These are phyloP conservation scores for Fomitopsis serialis DNA, from an alignment of 768 basidiomycete genomes.

Conservation along the genomic window DNA sequence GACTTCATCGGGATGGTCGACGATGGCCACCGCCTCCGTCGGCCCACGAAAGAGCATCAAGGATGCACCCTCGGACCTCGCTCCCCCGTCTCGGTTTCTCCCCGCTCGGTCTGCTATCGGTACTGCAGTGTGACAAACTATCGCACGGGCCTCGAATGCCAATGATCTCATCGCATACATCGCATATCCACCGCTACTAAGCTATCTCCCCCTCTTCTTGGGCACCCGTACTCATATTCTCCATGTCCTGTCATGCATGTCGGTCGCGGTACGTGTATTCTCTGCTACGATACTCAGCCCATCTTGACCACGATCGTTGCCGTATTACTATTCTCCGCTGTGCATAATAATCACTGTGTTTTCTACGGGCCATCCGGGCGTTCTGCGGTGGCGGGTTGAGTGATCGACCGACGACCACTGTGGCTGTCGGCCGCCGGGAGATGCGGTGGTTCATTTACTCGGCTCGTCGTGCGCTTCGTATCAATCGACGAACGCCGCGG, in stretches of 20 bases:
- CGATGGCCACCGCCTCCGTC: too few relatives aligned
- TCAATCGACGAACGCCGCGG: too few relatives aligned
- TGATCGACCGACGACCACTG: too few relatives aligned
- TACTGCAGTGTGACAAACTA: neutral
- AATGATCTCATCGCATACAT: slow-evolving; percentile 3
- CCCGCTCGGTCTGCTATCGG: neutral
- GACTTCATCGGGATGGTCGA: neutral
- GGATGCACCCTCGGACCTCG: neutral
- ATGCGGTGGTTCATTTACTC: too few relatives aligned
- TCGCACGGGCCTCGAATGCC: neutral
- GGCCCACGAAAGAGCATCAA: neutral
- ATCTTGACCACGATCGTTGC: neutral
- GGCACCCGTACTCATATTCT: slow-evolving; percentile 10
- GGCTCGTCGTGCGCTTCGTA: too few relatives aligned
- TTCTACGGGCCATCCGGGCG: too few relatives aligned
- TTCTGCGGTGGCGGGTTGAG: too few relatives aligned
- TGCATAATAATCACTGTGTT: neutral
- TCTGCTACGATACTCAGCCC: slow-evolving; percentile 4
- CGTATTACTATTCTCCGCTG: neutral
- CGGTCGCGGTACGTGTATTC: slow-evolving; percentile 13
- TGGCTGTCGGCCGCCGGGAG: too few relatives aligned
- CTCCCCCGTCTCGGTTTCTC: neutral
- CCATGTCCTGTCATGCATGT: neutral
- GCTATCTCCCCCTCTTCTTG: slow-evolving; percentile 3
- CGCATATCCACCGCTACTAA: neutral